Evolutionary conservation across 352 stramenopile genomes (phyloP).

Genomic region (Phytophthora parvispora): DNA sequence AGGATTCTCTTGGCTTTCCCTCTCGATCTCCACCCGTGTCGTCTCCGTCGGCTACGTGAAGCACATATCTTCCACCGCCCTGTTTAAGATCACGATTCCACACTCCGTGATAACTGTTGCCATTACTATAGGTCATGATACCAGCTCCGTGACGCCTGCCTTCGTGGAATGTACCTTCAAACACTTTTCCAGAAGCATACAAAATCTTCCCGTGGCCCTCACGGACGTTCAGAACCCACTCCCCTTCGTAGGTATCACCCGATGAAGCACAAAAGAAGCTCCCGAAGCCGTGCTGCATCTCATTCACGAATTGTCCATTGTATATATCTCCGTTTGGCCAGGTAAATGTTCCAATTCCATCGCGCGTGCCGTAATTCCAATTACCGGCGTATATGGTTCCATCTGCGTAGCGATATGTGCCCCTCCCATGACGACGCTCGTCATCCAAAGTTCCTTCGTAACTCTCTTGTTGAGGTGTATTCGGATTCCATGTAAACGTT

Average conservation of each 20-base stretch:
- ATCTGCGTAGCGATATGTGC: conserved; percentile 71
- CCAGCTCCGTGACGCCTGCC: conserved; percentile 82
- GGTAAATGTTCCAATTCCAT: conserved; percentile 82
- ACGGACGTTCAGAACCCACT: conserved; percentile 88
- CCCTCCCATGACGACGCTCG: conserved; percentile 70
- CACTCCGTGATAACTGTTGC: conserved; percentile 86
- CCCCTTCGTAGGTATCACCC: conserved; percentile 76
- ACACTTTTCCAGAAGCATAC: conserved; percentile 86
- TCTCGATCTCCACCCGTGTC: not conserved
- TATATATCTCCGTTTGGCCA: conserved; percentile 92
- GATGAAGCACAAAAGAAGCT: conserved; percentile 65
- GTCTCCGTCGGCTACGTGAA: conserved; percentile 39
- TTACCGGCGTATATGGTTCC: conserved; percentile 73
- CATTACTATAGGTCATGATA: conserved; percentile 84
- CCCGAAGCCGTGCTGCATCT: conserved; percentile 86
- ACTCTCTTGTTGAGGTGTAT: conserved; percentile 62
- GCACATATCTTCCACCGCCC: conserved; percentile 78
- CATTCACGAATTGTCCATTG: conserved; percentile 77
- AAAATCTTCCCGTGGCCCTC: conserved; percentile 78
- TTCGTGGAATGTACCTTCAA: conserved; percentile 87
- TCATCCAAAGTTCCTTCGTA: conserved; percentile 85
- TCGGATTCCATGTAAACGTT: conserved; percentile 72
- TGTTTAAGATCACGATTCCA: conserved; percentile 92
- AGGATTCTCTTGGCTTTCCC: conserved; percentile 10
- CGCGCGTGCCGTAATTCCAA: conserved; percentile 69